These are phyloP conservation scores for Choiromyces venosus DNA, from an alignment of 495 filamentous ascomycete genomes.

Conservation along the genomic window DNA sequence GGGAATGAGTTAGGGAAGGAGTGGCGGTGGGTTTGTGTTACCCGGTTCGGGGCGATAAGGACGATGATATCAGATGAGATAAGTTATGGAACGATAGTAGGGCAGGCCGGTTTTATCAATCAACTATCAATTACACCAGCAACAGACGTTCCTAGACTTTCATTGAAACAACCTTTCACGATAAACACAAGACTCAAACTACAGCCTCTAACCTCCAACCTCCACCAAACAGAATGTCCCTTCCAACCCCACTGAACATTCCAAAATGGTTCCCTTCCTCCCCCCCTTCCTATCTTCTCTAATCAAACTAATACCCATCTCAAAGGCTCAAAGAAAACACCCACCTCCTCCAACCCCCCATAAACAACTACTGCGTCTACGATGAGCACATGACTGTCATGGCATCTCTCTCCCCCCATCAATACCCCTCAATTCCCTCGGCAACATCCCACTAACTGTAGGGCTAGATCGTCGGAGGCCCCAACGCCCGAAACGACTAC, in stretches of 20 bases:
- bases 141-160: no score
- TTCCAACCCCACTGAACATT: conserved; percentile 58
- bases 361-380: conserved; percentile 97
- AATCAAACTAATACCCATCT: conserved; percentile 17
- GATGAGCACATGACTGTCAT: conserved; percentile 73
- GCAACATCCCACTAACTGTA: neutral
- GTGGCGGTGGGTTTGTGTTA: neutral
- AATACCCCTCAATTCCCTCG: neutral
- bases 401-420: conserved; percentile 45
- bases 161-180: no score
- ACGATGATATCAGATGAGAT: neutral
- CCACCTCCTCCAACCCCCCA: conserved; percentile 86
- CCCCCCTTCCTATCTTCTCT: neutral
- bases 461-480: conserved; percentile 80
- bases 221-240: conserved; percentile 5
- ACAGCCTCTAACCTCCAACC: neutral
- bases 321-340: conserved; percentile 84
- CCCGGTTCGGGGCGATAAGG: neutral
- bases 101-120: neutral
- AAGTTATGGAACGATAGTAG: neutral
- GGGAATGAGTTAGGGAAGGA: no score
- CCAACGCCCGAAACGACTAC: conserved; percentile 94
- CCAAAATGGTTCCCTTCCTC: conserved; percentile 67
- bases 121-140: no score
- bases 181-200: neutral